phyloP scores from a whole-genome alignment of 345 rosid genomes.

The Geranium brycei region DNA sequence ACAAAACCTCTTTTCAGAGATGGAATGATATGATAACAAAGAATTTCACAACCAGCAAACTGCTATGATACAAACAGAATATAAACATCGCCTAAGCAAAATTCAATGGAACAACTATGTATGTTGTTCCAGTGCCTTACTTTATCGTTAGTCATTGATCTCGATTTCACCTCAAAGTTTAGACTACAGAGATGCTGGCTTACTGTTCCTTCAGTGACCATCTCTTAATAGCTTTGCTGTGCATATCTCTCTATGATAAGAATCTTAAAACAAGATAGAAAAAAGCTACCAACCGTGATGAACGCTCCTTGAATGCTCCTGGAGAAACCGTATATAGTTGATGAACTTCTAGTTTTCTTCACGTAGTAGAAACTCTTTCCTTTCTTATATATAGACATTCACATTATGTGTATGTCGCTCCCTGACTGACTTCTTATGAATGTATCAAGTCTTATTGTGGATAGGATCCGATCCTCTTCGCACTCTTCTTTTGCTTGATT shows the following conservation, averaged over 20 bases:
- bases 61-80: background rate
- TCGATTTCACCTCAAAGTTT: conserved; percentile 21
- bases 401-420: conserved; percentile 1
- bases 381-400: conserved; percentile 16
- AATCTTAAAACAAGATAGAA: conserved; percentile 15
- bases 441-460: conserved; percentile 44
- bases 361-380: conserved; percentile 16
- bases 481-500: conserved; percentile 60
- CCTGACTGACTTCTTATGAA: conserved; percentile 9
- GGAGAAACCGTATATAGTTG: conserved; percentile 12
- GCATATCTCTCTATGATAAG: conserved; percentile 23
- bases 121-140: conserved; percentile 15
- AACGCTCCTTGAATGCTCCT: conserved; percentile 8
- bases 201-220: conserved; percentile 16
- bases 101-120: conserved; percentile 1
- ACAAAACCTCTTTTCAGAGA: conserved; percentile 11
- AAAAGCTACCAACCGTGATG: conserved; percentile 27
- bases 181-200: conserved; percentile 13
- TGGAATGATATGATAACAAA: conserved; percentile 16
- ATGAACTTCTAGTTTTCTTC: conserved; percentile 12
- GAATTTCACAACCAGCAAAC: conserved; percentile 15
- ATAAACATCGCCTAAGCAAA: conserved; percentile 5
- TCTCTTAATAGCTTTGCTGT: conserved; percentile 19
- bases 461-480: conserved; percentile 64
- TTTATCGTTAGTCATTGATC: conserved; percentile 12